A percentile compares a stretch with the other conserved stretches of the same genome.
Conservation (phyloP, 2,329 filamentous ascomycete species). For the Aspergillus sp. region DNA sequence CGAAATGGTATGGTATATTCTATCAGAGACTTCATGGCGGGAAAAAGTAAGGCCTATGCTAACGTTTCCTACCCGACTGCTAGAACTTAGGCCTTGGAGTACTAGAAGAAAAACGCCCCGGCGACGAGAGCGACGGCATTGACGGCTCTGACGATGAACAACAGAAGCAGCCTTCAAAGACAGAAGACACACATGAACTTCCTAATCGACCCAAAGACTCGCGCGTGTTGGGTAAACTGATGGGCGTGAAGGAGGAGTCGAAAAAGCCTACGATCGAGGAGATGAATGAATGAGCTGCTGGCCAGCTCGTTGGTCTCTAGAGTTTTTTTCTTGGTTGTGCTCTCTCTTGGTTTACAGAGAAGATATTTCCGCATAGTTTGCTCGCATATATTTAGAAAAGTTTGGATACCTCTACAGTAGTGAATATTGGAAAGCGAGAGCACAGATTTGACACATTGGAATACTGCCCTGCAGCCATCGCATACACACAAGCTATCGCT, state of each 20-base stretch:
- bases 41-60: too few relatives aligned
- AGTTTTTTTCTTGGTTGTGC: not conserved
- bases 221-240: slow-evolving; percentile 28
- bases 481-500: not conserved
- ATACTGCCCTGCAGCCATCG: not conserved
- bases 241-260: slow-evolving; percentile 25
- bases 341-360: too few relatives aligned
- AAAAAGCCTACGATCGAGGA: slow-evolving; percentile 34
- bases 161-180: not conserved
- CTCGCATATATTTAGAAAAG: too few relatives aligned
- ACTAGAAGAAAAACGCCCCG: slow-evolving; percentile 31
- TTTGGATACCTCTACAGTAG: too few relatives aligned
- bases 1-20: slow-evolving; percentile 32
- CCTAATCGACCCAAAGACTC: slow-evolving; percentile 12
- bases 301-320: not conserved
- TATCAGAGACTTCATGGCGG: too few relatives aligned
- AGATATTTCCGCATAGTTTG: too few relatives aligned
- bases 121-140: slow-evolving; percentile 11
- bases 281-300: slow-evolving; percentile 18
- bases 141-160: slow-evolving; percentile 8
- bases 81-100: slow-evolving; percentile 40
- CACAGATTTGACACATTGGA: too few relatives aligned
- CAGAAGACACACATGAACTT: slow-evolving; percentile 6
- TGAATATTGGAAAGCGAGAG: too few relatives aligned
- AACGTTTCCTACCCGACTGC: not conserved